Evolutionary conservation across 306 rosid species (phyloP), one percentile per base, ranked within the genome.

Genomic region (Geum urbanum): DNA sequence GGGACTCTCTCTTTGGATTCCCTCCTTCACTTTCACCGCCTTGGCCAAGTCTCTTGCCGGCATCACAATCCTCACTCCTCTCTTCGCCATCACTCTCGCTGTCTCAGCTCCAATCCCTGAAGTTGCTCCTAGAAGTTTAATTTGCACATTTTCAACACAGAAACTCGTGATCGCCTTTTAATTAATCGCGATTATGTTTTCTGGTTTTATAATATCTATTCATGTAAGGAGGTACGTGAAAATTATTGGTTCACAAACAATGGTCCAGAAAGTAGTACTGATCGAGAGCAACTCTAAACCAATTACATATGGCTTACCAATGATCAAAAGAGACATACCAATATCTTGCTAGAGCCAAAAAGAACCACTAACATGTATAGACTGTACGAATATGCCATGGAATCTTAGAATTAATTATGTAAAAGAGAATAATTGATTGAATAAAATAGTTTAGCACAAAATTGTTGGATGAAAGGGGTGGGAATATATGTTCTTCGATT

Each of bases 91-190:
- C 47, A 87, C 96, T 64, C 96, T 87, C 0, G 97, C 98, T 58
- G 98, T 94, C 80, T 94, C 98, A 67, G 88, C 95, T 80, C 98
- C 98, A 67, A 90, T 90, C 3, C 98, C 98, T 39, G 97, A 89
- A 15, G 89, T 83, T 15, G 86, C 96, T 53, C 99, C 97, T 92
- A 72, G 71, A 60, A 44, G 15, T 80, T 59, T n/a, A n/a, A n/a
- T n/a, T 10, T 53, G 39, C 39, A 44, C 18, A 67, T 73, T 5
- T 4, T 41, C 14, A 44, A 72, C 63, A 60, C 57, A 45, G 74
- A 62, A 47, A 9, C 8, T 12, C 7, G 37, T 32, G 37, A 32
- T 32, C n/a, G 20, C 44, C 0, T 11, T 57, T 16, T 8, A 4
- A 43, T 14, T 43, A 24, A 57, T 18, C 64, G 45, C 63, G 11